phyloP scores from a whole-genome alignment of 2,329 filamentous ascomycete genomes.

The Colletotrichum sansevieriae region DNA sequence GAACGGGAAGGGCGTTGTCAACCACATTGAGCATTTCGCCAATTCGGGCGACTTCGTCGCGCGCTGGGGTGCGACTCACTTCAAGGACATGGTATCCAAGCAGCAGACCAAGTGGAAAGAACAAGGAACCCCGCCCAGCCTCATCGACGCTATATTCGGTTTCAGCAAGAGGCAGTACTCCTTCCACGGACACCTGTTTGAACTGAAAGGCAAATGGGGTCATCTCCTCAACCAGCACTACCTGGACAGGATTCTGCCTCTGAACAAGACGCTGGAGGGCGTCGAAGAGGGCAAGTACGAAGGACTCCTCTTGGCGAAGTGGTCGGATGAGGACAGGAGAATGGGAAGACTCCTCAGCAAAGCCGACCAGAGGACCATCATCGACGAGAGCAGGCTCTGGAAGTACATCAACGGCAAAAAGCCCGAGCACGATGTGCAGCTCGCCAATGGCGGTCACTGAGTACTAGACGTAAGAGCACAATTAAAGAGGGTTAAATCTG shows the following conservation, averaged over 20 bases:
- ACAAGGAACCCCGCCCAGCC: background rate
- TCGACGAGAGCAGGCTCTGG: background rate
- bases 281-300: background rate
- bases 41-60: conserved; percentile 83
- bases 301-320: background rate
- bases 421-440: background rate
- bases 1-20: conserved; percentile 64
- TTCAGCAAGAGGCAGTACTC: background rate
- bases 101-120: background rate
- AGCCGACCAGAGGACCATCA: background rate
- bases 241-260: conserved; percentile 71
- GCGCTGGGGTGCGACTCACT: conserved; percentile 80
- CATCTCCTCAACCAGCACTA: conserved; percentile 74
- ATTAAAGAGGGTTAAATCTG: no score
- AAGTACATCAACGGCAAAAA: background rate
- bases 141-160: background rate
- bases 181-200: conserved; percentile 58
- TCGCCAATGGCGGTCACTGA: no score
- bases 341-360: background rate
- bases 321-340: background rate
- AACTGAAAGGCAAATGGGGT: conserved; percentile 63
- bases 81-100: conserved; percentile 48
- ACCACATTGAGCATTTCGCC: conserved; percentile 84
- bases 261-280: background rate
- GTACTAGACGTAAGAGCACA: no score